Base-by-base conservation (phyloP, 2,329 filamentous ascomycete species). In the Davidsoniella virescens region DNA sequence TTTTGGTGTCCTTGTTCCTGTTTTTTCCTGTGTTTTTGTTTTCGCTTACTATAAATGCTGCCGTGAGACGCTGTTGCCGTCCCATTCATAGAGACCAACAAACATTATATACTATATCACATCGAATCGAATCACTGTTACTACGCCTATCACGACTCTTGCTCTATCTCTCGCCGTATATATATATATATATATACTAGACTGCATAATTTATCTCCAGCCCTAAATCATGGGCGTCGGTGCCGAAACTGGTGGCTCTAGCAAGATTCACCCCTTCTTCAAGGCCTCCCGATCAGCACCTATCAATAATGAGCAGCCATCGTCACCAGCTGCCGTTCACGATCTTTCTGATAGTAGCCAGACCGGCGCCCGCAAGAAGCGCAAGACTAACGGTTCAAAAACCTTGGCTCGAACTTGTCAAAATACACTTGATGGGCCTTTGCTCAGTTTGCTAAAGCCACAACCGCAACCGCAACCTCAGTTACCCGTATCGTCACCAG, bases 181-280 rank as follows among this genome's bases (percentile, higher is more conserved):
- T 44, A 37, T 20, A 20, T 25, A 38, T 39, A 47, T 44, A 37
- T 20, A 20, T 20, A 20, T 4, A 20, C 43, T 14, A 7, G 14
- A 4, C 5, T 20, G 16, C 26, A 16, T 26, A 12, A 29, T 37
- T n/a, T n/a, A 36, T 29, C 8, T 42, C 12, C 18, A 7, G 18
- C 14, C 16, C 26, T 47, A 38, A 47, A 29, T n/a, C 18, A 20
- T 40, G 25, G 44, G 41, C 39, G 17, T 41, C 47, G 6, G 12
- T 33, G n/a, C 26, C 18, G 29, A 23, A 7, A 18, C n/a, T 33
- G n/a, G 29, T 16, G 10, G 39, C 20, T 17, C 23, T 4, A n/a
- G 38, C 38, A 50, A 49, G 26, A 44, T 53, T 26, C 51, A 53
- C 36, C 51, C 51, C n/a, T 53, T 53, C 23, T 53, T 53, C 51